These are phyloP conservation scores for Polymyxa betae DNA, from an alignment of 208 protist genomes.

Conservation along the genomic window DNA sequence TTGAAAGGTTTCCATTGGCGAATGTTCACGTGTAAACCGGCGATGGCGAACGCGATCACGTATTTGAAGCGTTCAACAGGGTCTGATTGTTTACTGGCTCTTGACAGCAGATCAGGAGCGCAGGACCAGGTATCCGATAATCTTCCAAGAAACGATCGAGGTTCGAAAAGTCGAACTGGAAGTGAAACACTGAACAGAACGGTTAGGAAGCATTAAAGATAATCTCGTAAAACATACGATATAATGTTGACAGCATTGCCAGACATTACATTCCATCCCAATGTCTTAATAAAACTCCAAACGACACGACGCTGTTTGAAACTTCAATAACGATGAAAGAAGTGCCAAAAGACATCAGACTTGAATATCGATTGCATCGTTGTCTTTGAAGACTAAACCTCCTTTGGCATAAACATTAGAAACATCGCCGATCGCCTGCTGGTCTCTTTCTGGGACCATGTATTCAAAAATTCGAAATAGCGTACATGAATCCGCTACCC, in stretches of 20 bases:
- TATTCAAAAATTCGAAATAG: neutral
- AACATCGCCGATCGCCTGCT: neutral
- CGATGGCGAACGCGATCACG: conserved; percentile 21
- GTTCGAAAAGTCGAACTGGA: conserved; percentile 52
- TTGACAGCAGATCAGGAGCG: conserved; percentile 1
- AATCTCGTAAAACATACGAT: neutral
- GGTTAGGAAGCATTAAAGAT: neutral
- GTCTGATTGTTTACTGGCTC: neutral
- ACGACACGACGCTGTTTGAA: conserved; percentile 8
- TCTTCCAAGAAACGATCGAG: conserved; percentile 56
- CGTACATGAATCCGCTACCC: neutral
- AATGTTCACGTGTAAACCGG: conserved; percentile 47
- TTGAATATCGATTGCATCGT: neutral
- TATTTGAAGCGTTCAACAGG: neutral
- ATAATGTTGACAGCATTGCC: conserved; percentile 51
- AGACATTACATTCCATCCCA: conserved; percentile 33
- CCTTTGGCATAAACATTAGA: neutral
- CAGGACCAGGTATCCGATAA: conserved; percentile 50
- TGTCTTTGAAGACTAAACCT: neutral
- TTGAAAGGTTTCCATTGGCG: conserved; percentile 60
- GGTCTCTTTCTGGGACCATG: neutral
- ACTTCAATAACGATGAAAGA: too few species aligned
- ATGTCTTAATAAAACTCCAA: conserved; percentile 27
- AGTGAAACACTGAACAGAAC: conserved; percentile 6
- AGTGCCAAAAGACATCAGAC: too few species aligned